Evolutionary conservation across 495 filamentous ascomycete genomes (phyloP).

Genomic region (Daldinia caldariorum): DNA sequence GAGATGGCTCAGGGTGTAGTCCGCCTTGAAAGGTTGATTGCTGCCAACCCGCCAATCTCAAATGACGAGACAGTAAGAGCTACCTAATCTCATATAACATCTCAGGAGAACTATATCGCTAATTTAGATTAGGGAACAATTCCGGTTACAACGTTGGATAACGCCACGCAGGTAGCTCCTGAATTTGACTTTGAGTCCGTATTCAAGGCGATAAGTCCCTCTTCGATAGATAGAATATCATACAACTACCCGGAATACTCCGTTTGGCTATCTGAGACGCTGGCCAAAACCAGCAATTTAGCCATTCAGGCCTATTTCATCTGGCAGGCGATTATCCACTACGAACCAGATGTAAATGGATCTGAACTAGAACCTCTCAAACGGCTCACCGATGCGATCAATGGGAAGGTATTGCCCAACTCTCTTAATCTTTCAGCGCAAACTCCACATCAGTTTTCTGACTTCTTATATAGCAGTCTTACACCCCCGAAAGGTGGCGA

Average conservation of each 20-base stretch:
- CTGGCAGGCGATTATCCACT: conserved; percentile 18
- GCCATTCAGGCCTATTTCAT: conserved; percentile 22
- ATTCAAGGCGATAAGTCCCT: conserved; percentile 6
- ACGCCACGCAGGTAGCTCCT: conserved; percentile 16
- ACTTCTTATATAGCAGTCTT: conserved; percentile 52
- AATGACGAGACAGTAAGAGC: background rate
- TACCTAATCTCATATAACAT: background rate
- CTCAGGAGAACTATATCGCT: background rate
- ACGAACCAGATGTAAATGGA: conserved; percentile 59
- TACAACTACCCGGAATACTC: conserved; percentile 19
- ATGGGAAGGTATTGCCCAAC: conserved; percentile 42
- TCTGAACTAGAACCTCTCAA: conserved; percentile 65
- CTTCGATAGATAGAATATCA: conserved; percentile 19
- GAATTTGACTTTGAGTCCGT: conserved; percentile 26
- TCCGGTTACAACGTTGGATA: background rate
- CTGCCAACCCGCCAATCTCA: background rate
- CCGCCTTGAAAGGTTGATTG: conserved; percentile 13
- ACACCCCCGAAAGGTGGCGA: conserved; percentile 69
- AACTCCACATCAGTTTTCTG: conserved; percentile 1
- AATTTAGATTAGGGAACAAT: conserved; percentile 1
- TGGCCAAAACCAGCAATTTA: conserved; percentile 13
- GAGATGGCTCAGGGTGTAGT: conserved; percentile 17
- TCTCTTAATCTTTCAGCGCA: background rate
- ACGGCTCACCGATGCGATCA: conserved; percentile 56
- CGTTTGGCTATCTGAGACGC: conserved; percentile 11